These are phyloP conservation scores for Neofusicoccum sp. DNA, from an alignment of 2,329 filamentous ascomycete species.

Conservation along the genomic window DNA sequence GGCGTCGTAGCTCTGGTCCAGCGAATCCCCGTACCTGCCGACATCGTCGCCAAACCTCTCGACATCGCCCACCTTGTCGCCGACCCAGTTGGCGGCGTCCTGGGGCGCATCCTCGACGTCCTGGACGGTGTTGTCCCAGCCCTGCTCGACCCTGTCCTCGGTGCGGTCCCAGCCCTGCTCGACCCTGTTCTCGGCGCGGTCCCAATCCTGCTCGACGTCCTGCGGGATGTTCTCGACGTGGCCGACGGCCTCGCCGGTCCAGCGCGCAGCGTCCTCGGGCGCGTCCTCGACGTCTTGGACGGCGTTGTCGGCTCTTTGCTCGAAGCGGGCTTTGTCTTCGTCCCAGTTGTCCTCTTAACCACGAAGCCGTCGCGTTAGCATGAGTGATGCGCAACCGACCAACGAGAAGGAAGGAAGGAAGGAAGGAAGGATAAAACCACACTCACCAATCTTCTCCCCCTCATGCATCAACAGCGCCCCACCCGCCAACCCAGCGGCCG, in stretches of 20 bases:
- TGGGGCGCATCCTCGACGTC: slow-evolving; percentile 37
- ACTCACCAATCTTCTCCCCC: slow-evolving; percentile 38
- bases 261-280: slow-evolving; percentile 28
- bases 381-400: no score
- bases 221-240: slow-evolving; percentile 38
- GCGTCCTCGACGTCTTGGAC: slow-evolving; percentile 29
- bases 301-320: slow-evolving; percentile 25
- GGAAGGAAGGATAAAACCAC: background rate
- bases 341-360: slow-evolving; percentile 31
- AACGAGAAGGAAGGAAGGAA: background rate
- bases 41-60: slow-evolving; percentile 29
- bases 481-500: slow-evolving; percentile 42
- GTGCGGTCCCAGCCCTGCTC: slow-evolving; percentile 30
- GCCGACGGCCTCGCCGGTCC: slow-evolving; percentile 24
- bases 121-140: slow-evolving; percentile 29
- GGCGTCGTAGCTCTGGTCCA: slow-evolving; percentile 19
- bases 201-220: slow-evolving; percentile 28
- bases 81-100: slow-evolving; percentile 39
- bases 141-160: slow-evolving; percentile 27
- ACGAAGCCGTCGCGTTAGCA: background rate
- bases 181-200: slow-evolving; percentile 32
- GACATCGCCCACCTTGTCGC: slow-evolving; percentile 43
- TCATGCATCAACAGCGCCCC: slow-evolving; percentile 48
- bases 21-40: slow-evolving; percentile 5
- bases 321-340: slow-evolving; percentile 31